phyloP scores from a whole-genome alignment of 495 filamentous ascomycete genomes.

The Trichoderma gamsii region DNA sequence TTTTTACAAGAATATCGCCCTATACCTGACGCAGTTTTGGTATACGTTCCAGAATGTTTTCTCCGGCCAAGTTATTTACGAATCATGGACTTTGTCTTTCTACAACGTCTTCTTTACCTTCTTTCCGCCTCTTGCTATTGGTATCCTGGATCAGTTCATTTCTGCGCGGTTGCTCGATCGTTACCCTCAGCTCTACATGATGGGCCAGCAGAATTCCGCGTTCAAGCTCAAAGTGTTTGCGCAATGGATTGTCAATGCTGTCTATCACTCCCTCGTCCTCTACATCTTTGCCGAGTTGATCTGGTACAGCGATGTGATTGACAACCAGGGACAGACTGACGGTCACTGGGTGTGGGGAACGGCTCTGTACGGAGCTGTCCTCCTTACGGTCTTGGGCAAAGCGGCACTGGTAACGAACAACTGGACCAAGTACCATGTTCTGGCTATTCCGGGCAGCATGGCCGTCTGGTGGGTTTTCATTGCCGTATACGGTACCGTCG shows the following conservation, averaged over 20 bases:
- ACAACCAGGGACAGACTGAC: conserved; percentile 66
- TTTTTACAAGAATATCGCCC: conserved; percentile 98
- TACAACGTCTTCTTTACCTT: conserved; percentile 99
- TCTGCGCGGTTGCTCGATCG: conserved; percentile 92
- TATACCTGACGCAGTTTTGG: conserved; percentile 99
- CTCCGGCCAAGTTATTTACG: conserved; percentile 96
- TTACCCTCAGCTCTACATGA: conserved; percentile 92
- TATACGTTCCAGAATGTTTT: conserved; percentile 98
- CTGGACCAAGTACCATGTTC: conserved; percentile 97
- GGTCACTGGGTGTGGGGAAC: conserved; percentile 99
- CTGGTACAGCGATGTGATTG: conserved; percentile 69
- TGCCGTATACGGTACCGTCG: conserved; percentile 83
- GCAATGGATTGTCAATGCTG: conserved; percentile 87
- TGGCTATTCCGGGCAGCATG: conserved; percentile 93
- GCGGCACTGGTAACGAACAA: conserved; percentile 91
- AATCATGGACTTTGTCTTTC: conserved; percentile 97
- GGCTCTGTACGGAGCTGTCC: conserved; percentile 80
- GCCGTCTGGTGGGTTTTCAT: conserved; percentile 86
- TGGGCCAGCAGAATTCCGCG: conserved; percentile 86
- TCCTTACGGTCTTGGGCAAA: conserved; percentile 90
- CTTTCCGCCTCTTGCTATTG: conserved; percentile 87
- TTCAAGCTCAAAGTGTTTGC: conserved; percentile 89
- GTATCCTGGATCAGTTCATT: conserved; percentile 97
- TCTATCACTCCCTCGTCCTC: conserved; percentile 90
- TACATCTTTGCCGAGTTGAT: conserved; percentile 81